A percentile compares a stretch with the other conserved stretches of the same genome.
These are phyloP conservation scores for Taiozyma onychis DNA, from an alignment of 1,139 yeast species.

Conservation along the genomic window DNA sequence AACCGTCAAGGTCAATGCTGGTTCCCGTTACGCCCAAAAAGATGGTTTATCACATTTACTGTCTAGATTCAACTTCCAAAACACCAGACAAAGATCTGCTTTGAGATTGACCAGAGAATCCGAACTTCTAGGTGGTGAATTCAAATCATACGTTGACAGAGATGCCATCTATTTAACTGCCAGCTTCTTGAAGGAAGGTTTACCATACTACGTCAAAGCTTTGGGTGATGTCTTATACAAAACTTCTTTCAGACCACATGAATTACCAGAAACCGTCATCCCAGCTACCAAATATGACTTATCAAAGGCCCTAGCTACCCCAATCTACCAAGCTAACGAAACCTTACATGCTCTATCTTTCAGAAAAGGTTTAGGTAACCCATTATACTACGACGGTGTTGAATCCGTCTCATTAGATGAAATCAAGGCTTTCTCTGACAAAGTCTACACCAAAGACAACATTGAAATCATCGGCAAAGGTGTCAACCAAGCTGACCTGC, in stretches of 20 bases:
- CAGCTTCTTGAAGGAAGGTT: slow-evolving; percentile 76
- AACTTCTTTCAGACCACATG: slow-evolving; percentile 77
- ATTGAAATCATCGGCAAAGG: slow-evolving; percentile 71
- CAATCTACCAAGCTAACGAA: slow-evolving; percentile 65
- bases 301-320: slow-evolving; percentile 42
- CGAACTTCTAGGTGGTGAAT: slow-evolving; percentile 86
- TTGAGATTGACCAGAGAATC: slow-evolving; percentile 92
- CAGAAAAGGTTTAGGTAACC: slow-evolving; percentile 86
- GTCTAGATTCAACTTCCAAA: slow-evolving; percentile 79
- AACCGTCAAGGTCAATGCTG: slow-evolving; percentile 79
- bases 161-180: slow-evolving; percentile 79
- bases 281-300: slow-evolving; percentile 69
- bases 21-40: slow-evolving; percentile 70
- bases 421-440: slow-evolving; percentile 59
- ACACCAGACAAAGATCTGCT: slow-evolving; percentile 80
- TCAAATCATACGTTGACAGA: slow-evolving; percentile 68
- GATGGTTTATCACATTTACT: slow-evolving; percentile 86
- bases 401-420: slow-evolving; percentile 56
- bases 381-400: slow-evolving; percentile 68
- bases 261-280: slow-evolving; percentile 71
- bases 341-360: slow-evolving; percentile 76
- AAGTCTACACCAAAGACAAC: slow-evolving; percentile 66
- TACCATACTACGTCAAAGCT: slow-evolving; percentile 89
- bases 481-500: slow-evolving; percentile 66
- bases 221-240: slow-evolving; percentile 71